phyloP scores from a whole-genome alignment of 1,284 basidiomycete species.

The Fereydounia khargensis region DNA sequence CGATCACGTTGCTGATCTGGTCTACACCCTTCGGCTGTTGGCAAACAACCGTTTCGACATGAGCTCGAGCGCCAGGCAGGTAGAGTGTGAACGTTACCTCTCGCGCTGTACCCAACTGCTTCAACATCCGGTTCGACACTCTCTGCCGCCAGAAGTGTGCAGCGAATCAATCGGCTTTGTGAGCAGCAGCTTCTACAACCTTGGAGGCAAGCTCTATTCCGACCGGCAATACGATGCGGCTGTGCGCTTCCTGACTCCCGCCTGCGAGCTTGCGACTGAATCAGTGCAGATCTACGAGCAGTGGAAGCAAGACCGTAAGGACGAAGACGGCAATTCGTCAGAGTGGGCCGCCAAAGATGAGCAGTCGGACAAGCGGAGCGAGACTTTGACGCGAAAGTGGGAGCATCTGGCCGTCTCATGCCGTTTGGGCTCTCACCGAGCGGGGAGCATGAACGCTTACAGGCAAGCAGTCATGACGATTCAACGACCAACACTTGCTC shows the following conservation, averaged over 20 bases:
- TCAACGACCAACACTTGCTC: not conserved
- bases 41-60: conserved; percentile 23
- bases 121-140: conserved; percentile 1
- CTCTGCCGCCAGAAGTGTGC: conserved; percentile 2
- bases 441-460: conserved; percentile 11
- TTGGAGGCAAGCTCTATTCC: conserved; percentile 57
- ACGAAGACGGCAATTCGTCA: not conserved
- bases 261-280: conserved; percentile 34
- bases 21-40: conserved; percentile 19
- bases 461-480: conserved; percentile 4
- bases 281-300: conserved; percentile 2
- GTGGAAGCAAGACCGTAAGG: conserved; percentile 10
- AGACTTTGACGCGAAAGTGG: conserved; percentile 15
- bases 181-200: conserved; percentile 57
- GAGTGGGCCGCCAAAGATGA: conserved; percentile 2
- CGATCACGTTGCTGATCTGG: conserved; percentile 13
- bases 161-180: conserved; percentile 30
- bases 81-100: conserved; percentile 9
- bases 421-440: conserved; percentile 18
- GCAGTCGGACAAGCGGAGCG: conserved; percentile 6
- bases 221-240: conserved; percentile 42
- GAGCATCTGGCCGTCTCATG: conserved; percentile 28
- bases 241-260: conserved; percentile 33
- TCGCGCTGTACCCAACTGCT: conserved; percentile 7
- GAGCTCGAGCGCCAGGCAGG: conserved; percentile 8